These are phyloP conservation scores for Hypericum androsaemum DNA, from an alignment of 345 rosid species.

Conservation along the genomic window DNA sequence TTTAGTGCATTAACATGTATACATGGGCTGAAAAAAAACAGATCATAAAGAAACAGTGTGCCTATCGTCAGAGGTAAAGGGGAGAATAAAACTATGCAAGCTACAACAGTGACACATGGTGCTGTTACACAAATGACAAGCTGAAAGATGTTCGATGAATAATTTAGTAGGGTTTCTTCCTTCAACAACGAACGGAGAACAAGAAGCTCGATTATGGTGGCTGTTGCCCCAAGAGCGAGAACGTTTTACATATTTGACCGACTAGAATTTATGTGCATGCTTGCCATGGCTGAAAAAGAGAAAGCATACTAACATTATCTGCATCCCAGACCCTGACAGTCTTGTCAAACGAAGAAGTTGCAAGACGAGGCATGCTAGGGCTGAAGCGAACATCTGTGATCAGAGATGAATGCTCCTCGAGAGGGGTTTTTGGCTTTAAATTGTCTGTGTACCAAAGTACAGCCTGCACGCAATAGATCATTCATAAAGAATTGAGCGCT, in stretches of 20 bases:
- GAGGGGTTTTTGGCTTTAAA: slow-evolving; percentile 60
- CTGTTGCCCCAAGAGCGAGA: too few species aligned
- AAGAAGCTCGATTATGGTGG: too few species aligned
- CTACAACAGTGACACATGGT: too few species aligned
- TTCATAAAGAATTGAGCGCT: not conserved
- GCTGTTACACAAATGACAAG: too few species aligned
- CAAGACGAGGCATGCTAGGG: slow-evolving; percentile 80
- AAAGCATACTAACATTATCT: slow-evolving; percentile 55
- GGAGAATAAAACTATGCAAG: too few species aligned
- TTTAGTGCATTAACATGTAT: too few species aligned
- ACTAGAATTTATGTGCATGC: too few species aligned
- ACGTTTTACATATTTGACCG: too few species aligned
- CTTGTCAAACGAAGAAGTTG: slow-evolving; percentile 94
- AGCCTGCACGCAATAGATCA: slow-evolving; percentile 42
- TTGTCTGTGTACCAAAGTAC: slow-evolving; percentile 71
- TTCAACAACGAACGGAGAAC: too few species aligned
- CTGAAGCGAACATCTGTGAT: slow-evolving; percentile 95
- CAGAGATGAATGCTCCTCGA: slow-evolving; percentile 69
- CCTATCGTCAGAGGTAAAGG: too few species aligned
- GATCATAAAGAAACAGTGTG: slow-evolving; percentile 6
- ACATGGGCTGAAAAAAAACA: not conserved
- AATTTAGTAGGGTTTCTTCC: too few species aligned
- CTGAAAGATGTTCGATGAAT: too few species aligned
- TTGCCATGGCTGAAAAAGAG: not conserved
- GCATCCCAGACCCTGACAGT: slow-evolving; percentile 99